Evolutionary conservation across 805 yeast genomes (phyloP), one percentile per base, ranked within the genome.

Genomic region (Yamadazyma insecticola): DNA sequence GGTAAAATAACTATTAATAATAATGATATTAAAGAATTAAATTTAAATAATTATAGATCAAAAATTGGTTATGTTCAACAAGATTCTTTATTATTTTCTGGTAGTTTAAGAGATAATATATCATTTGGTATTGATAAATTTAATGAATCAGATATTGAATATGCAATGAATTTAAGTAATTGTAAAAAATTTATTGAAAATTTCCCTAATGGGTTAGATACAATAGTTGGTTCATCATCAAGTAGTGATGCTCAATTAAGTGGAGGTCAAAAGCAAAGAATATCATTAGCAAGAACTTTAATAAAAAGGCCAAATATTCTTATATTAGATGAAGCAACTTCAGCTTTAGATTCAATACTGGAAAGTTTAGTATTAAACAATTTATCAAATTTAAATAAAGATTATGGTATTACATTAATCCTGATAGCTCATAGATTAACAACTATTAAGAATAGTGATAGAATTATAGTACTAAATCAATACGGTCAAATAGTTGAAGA

Each of bases 231-330:
- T 0, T 78, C 95, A 1, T 48, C 63, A n/a, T 57, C 56, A 30
- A 74, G 90, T 33, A 92, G 94, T 12, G 73, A 94, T 0, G 60
- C 70, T 2, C 96, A 87, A 50, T 65, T 90, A 33, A 82, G 95
- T 39, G 97, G 97, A 13, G 97, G 97, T 11, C 97, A 90, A 55
- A 85, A 84, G 60, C 97, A 90, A 55, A 66, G 97, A 45, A 78
- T 90, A 26, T 95, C 96, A 6, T 67, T 90, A 36, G 96, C 97
- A 1, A 70, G 97, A 38, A 86, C 96, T 0, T 67, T 90, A 31
- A 68, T 90, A 30, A 67, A 84, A 31, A 70, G 78, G 26, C 97
- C 97, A 2, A 70, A 80, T 5, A 70, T 90, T n/a, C 61, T 90
- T 36, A 76, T 90, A 19, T 60, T 90, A 36, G 97, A 90, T 54